Evolutionary conservation across 2,329 filamentous ascomycete genomes (phyloP), one percentile per base, ranked within the genome.

Genomic region (Canariomyces notabilis): DNA sequence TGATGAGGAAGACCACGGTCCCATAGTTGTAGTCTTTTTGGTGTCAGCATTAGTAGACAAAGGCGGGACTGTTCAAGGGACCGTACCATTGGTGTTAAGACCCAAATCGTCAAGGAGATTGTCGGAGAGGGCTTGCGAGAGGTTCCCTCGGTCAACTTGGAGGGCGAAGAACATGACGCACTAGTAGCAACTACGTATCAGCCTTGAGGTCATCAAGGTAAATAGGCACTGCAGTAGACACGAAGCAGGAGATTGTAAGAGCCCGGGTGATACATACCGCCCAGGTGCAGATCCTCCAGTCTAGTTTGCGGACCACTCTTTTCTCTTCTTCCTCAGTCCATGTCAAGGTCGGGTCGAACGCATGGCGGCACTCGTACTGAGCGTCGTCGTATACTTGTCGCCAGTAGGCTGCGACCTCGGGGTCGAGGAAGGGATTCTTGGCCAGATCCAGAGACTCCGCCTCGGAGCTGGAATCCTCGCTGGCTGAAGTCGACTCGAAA

Each of bases 121-220:
- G 59, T 82, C 79, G 0, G 76, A 77, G 14, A 80, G 64, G 7
- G 79, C 81, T 59, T 80, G 79, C 3, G 54, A 51, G 11, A 83
- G 68, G 55, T 83, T 84, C 21, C 74, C 72, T 18, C 80, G 68
- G 60, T 83, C 79, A 20, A 83, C 66, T 52, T 83, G 75, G 5
- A 83, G 68, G 1, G 74, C 75, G 53, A 82, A 80, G 59, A 83
- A 82, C 62, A 81, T 81, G 23, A 81, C 51, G 48, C 76, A 80
- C 60, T 44, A 62, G 62, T 53, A 64, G 14, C 12, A n/a, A 42
- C 12, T 20, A 16, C 36, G 51, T 12, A 44, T 12, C 14, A 23
- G 21, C 20, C 49, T n/a, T n/a, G n/a, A n/a, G n/a, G n/a, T n/a
- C n/a, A n/a, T n/a, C n/a, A n/a, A n/a, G n/a, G n/a, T n/a, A n/a